Conservation (phyloP, 176 grass and related monocot genomes). For the Eleusine coracana region DNA sequence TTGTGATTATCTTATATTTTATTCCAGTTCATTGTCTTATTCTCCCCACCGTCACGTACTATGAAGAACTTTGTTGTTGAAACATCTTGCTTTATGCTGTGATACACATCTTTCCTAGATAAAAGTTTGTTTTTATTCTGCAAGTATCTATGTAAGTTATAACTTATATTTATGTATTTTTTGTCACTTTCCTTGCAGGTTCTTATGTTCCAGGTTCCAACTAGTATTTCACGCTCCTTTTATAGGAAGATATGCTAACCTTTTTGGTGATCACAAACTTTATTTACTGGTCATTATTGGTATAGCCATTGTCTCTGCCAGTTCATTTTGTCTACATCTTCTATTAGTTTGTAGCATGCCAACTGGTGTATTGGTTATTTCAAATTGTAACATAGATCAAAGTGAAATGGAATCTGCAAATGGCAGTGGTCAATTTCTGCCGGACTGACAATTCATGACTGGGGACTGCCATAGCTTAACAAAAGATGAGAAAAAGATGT, state of each 20-base stretch:
- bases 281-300: slow-evolving; percentile 24
- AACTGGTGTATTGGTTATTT: not conserved
- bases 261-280: slow-evolving; percentile 26
- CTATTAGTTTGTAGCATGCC: slow-evolving; percentile 6
- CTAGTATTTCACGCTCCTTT: slow-evolving; percentile 29
- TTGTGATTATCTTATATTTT: slow-evolving; percentile 2
- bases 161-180: slow-evolving; percentile 4
- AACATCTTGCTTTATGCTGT: slow-evolving; percentile 33
- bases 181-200: slow-evolving; percentile 22
- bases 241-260: slow-evolving; percentile 17
- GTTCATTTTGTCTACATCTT: not conserved
- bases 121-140: slow-evolving; percentile 16
- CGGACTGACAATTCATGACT: slow-evolving; percentile 27
- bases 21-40: slow-evolving; percentile 5
- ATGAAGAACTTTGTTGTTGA: slow-evolving; percentile 26
- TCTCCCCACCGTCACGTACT: not conserved
- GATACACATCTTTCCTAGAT: slow-evolving; percentile 33
- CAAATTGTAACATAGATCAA: slow-evolving; percentile 8
- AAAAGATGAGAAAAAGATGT: not conserved
- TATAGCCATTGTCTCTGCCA: slow-evolving; percentile 24
- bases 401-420: not conserved
- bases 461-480: not conserved
- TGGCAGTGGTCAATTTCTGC: slow-evolving; percentile 26
- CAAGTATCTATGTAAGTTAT: slow-evolving; percentile 14
- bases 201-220: slow-evolving; percentile 35